Base-by-base conservation (phyloP, 257 asterid genomes). In the Verbena officinalis region DNA sequence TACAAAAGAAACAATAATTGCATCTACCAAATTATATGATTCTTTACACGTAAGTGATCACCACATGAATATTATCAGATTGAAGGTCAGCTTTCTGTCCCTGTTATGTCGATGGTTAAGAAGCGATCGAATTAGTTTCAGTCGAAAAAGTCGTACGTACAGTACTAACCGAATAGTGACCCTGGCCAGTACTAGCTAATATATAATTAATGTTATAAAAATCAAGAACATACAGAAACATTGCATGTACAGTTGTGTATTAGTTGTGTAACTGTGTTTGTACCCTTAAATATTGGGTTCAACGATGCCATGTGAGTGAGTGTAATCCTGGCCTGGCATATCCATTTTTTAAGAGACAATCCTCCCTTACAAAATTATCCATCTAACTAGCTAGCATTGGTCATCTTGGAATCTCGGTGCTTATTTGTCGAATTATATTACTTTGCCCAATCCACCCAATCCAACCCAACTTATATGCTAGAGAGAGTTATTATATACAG, bases 281-380 rank as follows among this genome's bases (percentile, higher is more conserved):
- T 63, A 61, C 17, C 39, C n/a, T 59, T 43, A 30, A 62, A 34
- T 54, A 69, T 36, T 59, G 65, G 59, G 30, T 12, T 27, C 12
- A 16, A 13, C 38, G 66, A 40, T 60, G 38, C 16, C 55, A 48
- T 61, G 67, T 70, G 78, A 49, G 67, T 70, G 78, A 49, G 50
- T 34, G 64, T 51, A 64, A 39, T 46, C 61, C 69, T 69, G 71
- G 62, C 61, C 69, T 69, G 71, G 62, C 72, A 34, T 36, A 36
- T 44, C 55, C 21, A 14, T 31, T 70, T 42, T 20, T 52, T 44
- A 19, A 54, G 53, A 2, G 14, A n/a, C 30, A 36, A 36, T 20
- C 10, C 7, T 36, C 17, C 10, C 38, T 9, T 40, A 38, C 13
- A 49, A 39, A 53, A 15, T 50, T 22, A 51, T 59, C 33, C 45